Evolutionary conservation across 169 alveolate genomes (phyloP).

Genomic region (Cryptosporidium viatorum): DNA sequence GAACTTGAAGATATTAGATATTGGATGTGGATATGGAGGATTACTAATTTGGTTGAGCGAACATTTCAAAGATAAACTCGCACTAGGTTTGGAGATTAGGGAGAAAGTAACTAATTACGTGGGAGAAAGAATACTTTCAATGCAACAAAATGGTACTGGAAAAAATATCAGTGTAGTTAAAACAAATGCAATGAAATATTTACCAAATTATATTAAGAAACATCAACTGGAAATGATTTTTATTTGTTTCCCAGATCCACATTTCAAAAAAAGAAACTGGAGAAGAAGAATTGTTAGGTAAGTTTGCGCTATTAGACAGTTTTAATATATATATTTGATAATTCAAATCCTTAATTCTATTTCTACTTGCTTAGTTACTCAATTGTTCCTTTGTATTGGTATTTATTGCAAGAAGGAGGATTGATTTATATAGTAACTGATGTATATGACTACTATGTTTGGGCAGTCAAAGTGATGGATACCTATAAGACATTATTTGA

Average conservation of each 20-base stretch:
- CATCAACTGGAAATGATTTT: constrained; percentile 86
- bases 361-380: constrained; percentile 34
- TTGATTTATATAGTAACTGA: constrained; percentile 84
- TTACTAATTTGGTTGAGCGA: constrained; percentile 84
- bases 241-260: constrained; percentile 93
- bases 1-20: constrained; percentile 81
- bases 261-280: constrained; percentile 89
- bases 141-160: constrained; percentile 77
- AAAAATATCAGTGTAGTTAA: constrained; percentile 84
- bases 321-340: not conserved
- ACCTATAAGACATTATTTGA: constrained; percentile 79
- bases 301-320: not conserved
- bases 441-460: constrained; percentile 84
- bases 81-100: constrained; percentile 90
- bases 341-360: not conserved
- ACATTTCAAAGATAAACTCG: constrained; percentile 79
- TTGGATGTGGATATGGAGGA: constrained; percentile 93
- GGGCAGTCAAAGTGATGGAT: constrained; percentile 81
- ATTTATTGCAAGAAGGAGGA: constrained; percentile 17
- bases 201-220: constrained; percentile 87
- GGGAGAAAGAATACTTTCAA: constrained; percentile 85
- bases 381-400: constrained; percentile 80
- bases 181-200: constrained; percentile 89
- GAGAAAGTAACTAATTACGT: constrained; percentile 90
- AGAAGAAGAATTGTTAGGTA: constrained; percentile 87